These are phyloP conservation scores for Oryza meyeriana DNA, from an alignment of 176 grass and related monocot genomes.

Conservation along the genomic window DNA sequence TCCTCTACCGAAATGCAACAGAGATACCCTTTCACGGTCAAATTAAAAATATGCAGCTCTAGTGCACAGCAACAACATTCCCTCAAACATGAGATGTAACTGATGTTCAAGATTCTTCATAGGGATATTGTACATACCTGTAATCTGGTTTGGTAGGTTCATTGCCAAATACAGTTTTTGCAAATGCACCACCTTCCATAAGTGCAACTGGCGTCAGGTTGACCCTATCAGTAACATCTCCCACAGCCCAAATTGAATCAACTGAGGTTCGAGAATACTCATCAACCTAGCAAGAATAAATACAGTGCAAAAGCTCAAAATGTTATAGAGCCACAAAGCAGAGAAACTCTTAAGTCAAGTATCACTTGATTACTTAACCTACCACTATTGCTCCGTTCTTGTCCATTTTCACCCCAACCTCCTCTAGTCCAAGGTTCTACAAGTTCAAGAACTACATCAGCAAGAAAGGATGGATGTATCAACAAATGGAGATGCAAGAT, in stretches of 20 bases:
- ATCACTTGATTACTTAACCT: slow-evolving; percentile 33
- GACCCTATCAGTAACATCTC: slow-evolving; percentile 76
- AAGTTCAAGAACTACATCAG: slow-evolving; percentile 22
- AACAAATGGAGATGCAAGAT: neutral
- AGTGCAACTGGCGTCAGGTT: slow-evolving; percentile 82
- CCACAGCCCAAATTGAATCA: slow-evolving; percentile 86
- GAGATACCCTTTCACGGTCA: neutral
- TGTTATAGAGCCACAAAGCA: neutral
- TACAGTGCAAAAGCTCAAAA: slow-evolving; percentile 5
- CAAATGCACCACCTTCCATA: slow-evolving; percentile 83
- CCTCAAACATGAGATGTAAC: neutral
- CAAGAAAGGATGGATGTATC: neutral
- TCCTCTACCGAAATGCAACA: neutral
- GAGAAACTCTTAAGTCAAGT: neutral
- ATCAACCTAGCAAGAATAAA: slow-evolving; percentile 48
- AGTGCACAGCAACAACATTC: neutral
- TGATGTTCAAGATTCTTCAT: neutral
- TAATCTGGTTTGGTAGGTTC: slow-evolving; percentile 79
- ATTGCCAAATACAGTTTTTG: slow-evolving; percentile 58
- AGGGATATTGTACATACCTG: slow-evolving; percentile 42
- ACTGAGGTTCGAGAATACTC: slow-evolving; percentile 69
- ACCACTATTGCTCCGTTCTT: slow-evolving; percentile 67
- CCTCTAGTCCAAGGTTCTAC: slow-evolving; percentile 74
- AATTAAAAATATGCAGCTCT: slow-evolving; percentile 12
- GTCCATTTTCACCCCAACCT: slow-evolving; percentile 64